These are phyloP conservation scores for Sclerotinia sclerotiorum DNA, from an alignment of 2,329 filamentous ascomycete species.

Conservation along the genomic window DNA sequence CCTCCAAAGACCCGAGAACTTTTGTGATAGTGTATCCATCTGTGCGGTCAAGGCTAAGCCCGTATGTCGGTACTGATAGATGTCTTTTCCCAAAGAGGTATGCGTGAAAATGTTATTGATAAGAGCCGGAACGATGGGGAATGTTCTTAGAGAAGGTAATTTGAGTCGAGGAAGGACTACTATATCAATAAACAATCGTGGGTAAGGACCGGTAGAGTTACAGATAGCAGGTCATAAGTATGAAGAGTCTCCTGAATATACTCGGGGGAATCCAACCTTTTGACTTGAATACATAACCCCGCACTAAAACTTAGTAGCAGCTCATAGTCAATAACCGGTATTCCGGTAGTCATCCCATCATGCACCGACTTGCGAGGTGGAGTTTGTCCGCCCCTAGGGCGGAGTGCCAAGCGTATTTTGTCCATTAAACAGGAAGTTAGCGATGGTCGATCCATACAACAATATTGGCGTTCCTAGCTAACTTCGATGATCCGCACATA, in stretches of 20 bases:
- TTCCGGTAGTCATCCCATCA: background rate
- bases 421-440: background rate
- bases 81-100: background rate
- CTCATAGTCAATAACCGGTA: background rate
- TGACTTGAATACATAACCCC: slow-evolving; percentile 5
- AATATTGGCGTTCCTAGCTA: background rate
- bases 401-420: background rate
- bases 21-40: background rate
- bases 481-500: background rate
- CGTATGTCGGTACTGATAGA: background rate
- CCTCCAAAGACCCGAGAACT: no score
- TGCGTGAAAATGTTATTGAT: background rate
- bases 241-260: background rate
- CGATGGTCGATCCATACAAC: background rate
- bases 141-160: background rate
- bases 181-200: background rate
- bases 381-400: background rate
- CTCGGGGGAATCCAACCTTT: background rate
- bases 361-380: slow-evolving; percentile 6
- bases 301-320: slow-evolving; percentile 5
- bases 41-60: background rate
- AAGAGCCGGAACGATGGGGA: background rate
- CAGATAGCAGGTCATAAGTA: background rate
- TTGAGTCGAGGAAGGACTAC: background rate
- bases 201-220: background rate